Evolutionary conservation across 495 filamentous ascomycete genomes (phyloP).

Genomic region (Hypoxylon perforatum): DNA sequence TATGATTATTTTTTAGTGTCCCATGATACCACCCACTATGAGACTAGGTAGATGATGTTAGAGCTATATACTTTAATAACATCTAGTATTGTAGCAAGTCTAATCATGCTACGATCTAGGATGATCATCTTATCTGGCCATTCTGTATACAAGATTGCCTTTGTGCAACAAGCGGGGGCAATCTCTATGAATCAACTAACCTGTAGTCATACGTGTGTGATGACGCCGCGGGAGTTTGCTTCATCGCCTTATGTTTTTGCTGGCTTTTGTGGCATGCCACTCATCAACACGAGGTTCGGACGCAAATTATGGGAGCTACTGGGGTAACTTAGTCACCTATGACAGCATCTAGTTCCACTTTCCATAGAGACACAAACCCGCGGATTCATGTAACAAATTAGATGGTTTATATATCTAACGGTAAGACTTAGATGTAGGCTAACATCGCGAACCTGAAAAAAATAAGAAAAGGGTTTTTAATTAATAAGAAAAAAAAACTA

Average conservation of each 20-base stretch:
- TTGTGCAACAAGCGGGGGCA: slow-evolving; percentile 2
- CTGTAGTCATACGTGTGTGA: slow-evolving; percentile 19
- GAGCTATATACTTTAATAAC: slow-evolving; percentile 10
- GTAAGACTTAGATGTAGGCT: slow-evolving; percentile 8
- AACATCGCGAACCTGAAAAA: slow-evolving; percentile 32
- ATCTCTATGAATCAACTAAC: slow-evolving; percentile 18
- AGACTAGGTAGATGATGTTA: background rate
- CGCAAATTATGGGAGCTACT: slow-evolving; percentile 15
- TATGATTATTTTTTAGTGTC: slow-evolving; percentile 14
- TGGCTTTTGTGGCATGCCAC: slow-evolving; percentile 27
- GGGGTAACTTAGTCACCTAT: background rate
- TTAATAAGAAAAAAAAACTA: no score
- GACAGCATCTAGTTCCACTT: slow-evolving; percentile 1
- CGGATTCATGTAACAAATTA: slow-evolving; percentile 23
- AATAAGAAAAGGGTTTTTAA: no score
- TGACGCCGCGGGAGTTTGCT: slow-evolving; percentile 16
- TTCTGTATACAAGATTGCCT: slow-evolving; percentile 20
- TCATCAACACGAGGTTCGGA: slow-evolving; percentile 33
- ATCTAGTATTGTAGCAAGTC: background rate
- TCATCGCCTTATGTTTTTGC: slow-evolving; percentile 14
- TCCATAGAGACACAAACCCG: slow-evolving; percentile 4
- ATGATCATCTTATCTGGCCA: background rate
- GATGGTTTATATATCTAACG: background rate
- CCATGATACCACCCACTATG: slow-evolving; percentile 7
- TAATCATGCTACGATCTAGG: background rate